These are phyloP conservation scores for Fusarium haematococcum DNA, from an alignment of 2,329 filamentous ascomycete species.

Conservation along the genomic window DNA sequence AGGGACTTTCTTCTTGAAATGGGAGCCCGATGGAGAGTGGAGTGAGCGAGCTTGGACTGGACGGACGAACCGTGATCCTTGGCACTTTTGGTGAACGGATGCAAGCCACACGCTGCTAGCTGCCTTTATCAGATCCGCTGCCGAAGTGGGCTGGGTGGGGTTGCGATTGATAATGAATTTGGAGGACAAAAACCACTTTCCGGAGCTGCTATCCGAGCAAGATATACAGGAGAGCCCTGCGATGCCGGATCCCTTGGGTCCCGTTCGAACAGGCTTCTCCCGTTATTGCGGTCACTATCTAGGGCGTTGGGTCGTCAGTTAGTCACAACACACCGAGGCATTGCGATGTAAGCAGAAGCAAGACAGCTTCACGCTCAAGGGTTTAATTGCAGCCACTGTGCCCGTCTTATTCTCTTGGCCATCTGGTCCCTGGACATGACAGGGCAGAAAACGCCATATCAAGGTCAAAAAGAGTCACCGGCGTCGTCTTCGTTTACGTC, in stretches of 20 bases:
- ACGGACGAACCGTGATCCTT: conserved; percentile 33
- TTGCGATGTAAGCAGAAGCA: not conserved
- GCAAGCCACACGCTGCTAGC: conserved; percentile 25
- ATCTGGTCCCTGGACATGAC: conserved; percentile 14
- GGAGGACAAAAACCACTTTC: conserved; percentile 14
- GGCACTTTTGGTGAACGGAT: conserved; percentile 13
- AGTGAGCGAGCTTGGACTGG: conserved; percentile 16
- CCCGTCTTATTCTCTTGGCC: conserved; percentile 2
- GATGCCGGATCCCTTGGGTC: not conserved
- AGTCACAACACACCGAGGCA: not conserved
- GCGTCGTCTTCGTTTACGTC: not conserved
- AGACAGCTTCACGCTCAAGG: not conserved
- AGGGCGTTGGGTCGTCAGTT: not conserved
- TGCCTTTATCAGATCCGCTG: conserved; percentile 38
- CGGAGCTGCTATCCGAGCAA: conserved; percentile 2
- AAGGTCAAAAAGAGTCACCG: not conserved
- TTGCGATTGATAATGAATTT: conserved; percentile 37
- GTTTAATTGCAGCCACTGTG: conserved; percentile 14
- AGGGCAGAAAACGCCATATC: not conserved
- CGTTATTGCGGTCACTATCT: not conserved
- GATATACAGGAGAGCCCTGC: not conserved
- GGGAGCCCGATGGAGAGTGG: conserved; percentile 24
- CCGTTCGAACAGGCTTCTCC: not conserved
- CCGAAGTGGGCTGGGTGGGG: conserved; percentile 19
- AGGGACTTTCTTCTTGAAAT: not conserved